phyloP scores from a whole-genome alignment of 73 alveolate species.

The Tetrahymena malaccensis region DNA sequence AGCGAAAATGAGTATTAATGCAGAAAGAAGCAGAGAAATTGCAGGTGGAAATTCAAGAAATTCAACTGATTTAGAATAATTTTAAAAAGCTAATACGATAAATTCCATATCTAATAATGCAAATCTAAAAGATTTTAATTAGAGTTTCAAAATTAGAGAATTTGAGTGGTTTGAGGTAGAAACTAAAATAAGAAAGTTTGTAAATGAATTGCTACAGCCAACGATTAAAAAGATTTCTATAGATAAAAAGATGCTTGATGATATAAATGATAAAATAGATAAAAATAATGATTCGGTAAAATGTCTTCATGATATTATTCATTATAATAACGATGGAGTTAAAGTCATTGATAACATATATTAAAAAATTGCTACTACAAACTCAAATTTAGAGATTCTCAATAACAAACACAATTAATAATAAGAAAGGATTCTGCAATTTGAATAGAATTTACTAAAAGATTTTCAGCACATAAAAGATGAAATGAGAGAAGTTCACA shows the following conservation, averaged over 20 bases:
- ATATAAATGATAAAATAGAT: not conserved
- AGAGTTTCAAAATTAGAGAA: conserved; percentile 21
- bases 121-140: not conserved
- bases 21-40: not conserved
- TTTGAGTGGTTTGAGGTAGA: conserved; percentile 40
- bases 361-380: not conserved
- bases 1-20: not conserved
- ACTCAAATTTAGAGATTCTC: not conserved
- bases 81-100: not conserved
- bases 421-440: not conserved
- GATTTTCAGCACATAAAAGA: not conserved
- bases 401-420: not conserved
- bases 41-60: not conserved
- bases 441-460: not conserved
- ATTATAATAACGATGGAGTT: conserved; percentile 16
- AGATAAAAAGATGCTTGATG: conserved; percentile 24
- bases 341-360: conserved; percentile 4
- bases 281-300: conserved; percentile 7
- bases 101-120: not conserved
- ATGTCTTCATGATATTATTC: conserved; percentile 8
- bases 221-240: conserved; percentile 8
- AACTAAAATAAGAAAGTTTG: conserved; percentile 28
- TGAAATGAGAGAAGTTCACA: not conserved
- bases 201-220: conserved; percentile 10
- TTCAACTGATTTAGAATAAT: not conserved